Evolutionary conservation across 2,329 filamentous ascomycete species (phyloP).

Genomic region (Fusarium dlaminii): DNA sequence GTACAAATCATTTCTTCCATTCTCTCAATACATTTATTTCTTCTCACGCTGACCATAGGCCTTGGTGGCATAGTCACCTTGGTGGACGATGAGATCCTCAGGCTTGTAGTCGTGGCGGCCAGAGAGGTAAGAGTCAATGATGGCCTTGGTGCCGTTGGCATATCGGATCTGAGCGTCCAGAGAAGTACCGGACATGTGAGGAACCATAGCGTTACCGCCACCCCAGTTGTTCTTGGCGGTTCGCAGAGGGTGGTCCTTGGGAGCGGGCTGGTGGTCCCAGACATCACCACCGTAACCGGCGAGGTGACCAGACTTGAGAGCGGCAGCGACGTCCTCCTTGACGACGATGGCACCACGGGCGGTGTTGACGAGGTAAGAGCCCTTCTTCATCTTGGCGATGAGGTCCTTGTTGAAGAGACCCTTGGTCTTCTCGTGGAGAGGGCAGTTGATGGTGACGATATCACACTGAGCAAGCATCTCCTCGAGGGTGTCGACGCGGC

Average conservation of each 20-base stretch:
- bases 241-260: constrained; percentile 90
- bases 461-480: constrained; percentile 96
- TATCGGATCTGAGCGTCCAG: constrained; percentile 96
- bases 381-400: constrained; percentile 98
- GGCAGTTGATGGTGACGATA: constrained; percentile 99
- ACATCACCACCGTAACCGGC: constrained; percentile 89
- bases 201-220: constrained; percentile 98
- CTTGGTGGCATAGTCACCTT: constrained; percentile 94
- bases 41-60: constrained; percentile 82
- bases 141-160: constrained; percentile 86
- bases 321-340: constrained; percentile 97
- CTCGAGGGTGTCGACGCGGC: constrained; percentile 87
- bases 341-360: constrained; percentile 98
- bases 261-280: constrained; percentile 98
- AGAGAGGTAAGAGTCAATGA: constrained; percentile 89
- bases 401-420: constrained; percentile 99
- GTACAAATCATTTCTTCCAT: constrained; percentile 32
- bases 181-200: constrained; percentile 99
- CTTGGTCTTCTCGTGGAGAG: constrained; percentile 96
- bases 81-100: constrained; percentile 89
- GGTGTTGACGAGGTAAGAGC: constrained; percentile 97
- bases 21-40: constrained; percentile 31
- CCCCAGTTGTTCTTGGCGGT: constrained; percentile 94
- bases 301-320: constrained; percentile 90
- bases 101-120: constrained; percentile 88